These are phyloP conservation scores for Penicillium sp. DNA, from an alignment of 2,329 filamentous ascomycete species.

Conservation along the genomic window DNA sequence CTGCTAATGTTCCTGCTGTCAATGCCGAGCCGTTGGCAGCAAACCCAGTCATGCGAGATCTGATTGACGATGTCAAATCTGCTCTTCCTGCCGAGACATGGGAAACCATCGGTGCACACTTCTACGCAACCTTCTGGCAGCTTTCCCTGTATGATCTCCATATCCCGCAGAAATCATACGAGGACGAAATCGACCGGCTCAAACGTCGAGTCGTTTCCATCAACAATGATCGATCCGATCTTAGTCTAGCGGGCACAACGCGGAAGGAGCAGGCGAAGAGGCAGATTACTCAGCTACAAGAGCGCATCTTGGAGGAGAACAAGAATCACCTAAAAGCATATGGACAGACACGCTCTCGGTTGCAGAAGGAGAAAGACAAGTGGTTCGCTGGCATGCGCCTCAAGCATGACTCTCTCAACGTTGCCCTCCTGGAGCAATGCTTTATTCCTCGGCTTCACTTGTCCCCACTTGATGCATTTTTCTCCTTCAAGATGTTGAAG, in stretches of 20 bases:
- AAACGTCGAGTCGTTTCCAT: slow-evolving; percentile 65
- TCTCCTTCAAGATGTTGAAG: slow-evolving; percentile 79
- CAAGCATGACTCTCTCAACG: slow-evolving; percentile 65
- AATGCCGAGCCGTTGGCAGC: slow-evolving; percentile 50
- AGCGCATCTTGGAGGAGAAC: slow-evolving; percentile 68
- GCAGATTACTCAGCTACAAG: slow-evolving; percentile 63
- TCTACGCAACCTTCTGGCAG: slow-evolving; percentile 91
- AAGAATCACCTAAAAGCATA: slow-evolving; percentile 66
- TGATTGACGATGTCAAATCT: slow-evolving; percentile 65
- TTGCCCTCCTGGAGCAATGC: slow-evolving; percentile 81
- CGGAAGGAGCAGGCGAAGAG: slow-evolving; percentile 69
- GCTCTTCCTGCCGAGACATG: slow-evolving; percentile 62
- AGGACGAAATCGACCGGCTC: slow-evolving; percentile 66
- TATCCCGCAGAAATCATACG: slow-evolving; percentile 72
- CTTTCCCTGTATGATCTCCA: slow-evolving; percentile 76
- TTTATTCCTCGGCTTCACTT: slow-evolving; percentile 82
- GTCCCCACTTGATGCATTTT: slow-evolving; percentile 83
- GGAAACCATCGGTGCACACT: slow-evolving; percentile 68
- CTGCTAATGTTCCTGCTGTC: slow-evolving; percentile 14
- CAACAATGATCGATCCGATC: slow-evolving; percentile 68
- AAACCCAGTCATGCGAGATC: slow-evolving; percentile 67
- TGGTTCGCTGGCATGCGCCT: slow-evolving; percentile 70
- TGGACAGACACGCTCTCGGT: slow-evolving; percentile 62
- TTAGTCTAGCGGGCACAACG: slow-evolving; percentile 61
- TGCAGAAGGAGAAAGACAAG: slow-evolving; percentile 69